Percentiles rank a stretch among this genome's conserved stretches.
These are phyloP conservation scores for Wickerhamomyces chaumierensis DNA, from an alignment of 805 yeast species.

Conservation along the genomic window DNA sequence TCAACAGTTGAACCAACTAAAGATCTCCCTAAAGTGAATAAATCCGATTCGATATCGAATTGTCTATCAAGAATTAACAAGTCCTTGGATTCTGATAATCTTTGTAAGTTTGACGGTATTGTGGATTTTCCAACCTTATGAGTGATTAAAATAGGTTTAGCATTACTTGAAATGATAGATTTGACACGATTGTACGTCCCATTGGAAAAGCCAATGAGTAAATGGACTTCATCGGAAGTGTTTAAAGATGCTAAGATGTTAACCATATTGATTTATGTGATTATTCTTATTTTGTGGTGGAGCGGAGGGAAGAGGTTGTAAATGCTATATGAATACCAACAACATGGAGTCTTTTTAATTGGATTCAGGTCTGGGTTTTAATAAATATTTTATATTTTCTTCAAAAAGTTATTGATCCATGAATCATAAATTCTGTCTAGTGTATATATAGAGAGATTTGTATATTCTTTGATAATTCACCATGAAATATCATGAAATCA, in stretches of 20 bases:
- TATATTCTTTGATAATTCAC: too few relatives aligned
- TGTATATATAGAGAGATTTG: too few relatives aligned
- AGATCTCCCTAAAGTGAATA: conserved; percentile 47
- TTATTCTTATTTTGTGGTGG: too few relatives aligned
- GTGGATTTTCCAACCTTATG: conserved; percentile 12
- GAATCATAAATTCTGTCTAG: too few relatives aligned
- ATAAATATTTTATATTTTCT: too few relatives aligned
- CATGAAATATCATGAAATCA: too few relatives aligned
- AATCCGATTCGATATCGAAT: conserved; percentile 29
- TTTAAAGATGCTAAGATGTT: conserved; percentile 18
- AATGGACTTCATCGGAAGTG: conserved; percentile 40
- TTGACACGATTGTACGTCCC: conserved; percentile 37
- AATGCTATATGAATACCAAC: too few relatives aligned
- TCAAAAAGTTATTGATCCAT: too few relatives aligned
- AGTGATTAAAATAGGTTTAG: conserved; percentile 40
- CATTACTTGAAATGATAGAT: conserved; percentile 41
- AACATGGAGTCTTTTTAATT: too few relatives aligned
- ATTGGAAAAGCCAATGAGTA: conserved; percentile 43
- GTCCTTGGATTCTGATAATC: conserved; percentile 17
- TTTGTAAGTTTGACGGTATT: conserved; percentile 18
- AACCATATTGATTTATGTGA: conserved; percentile 1
- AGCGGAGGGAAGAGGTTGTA: too few relatives aligned
- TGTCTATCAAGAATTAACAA: conserved; percentile 21
- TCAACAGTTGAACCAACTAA: conserved; percentile 62
- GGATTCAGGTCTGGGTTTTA: too few relatives aligned